Evolutionary conservation across 441 rosid genomes (phyloP).

Genomic region (Brassica hybrid): DNA sequence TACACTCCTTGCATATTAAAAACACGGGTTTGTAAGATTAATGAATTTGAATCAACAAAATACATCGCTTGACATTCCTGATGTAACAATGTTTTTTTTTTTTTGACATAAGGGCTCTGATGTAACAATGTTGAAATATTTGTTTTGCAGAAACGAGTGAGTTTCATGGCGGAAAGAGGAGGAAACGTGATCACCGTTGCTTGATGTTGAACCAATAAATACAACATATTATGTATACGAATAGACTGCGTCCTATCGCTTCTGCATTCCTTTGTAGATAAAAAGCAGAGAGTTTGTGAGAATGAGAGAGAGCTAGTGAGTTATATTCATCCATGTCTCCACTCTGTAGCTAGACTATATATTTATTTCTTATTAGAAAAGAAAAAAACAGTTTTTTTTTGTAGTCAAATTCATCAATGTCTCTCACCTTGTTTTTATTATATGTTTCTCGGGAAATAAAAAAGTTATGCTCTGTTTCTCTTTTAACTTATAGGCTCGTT

Average conservation of each 20-base stretch:
- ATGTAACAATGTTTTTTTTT: no score
- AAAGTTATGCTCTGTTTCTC: not conserved
- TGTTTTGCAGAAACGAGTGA: conserved; percentile 81
- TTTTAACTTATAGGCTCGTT: conserved; percentile 56
- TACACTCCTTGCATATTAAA: not conserved
- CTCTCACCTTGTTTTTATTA: conserved; percentile 13
- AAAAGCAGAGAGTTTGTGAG: conserved; percentile 25
- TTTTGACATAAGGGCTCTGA: no score
- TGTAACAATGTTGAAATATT: conserved; percentile 12
- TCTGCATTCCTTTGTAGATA: conserved; percentile 39
- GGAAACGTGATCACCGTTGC: conserved; percentile 70
- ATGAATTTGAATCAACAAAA: not conserved
- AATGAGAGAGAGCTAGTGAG: conserved; percentile 28
- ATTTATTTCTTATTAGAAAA: not conserved
- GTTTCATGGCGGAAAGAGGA: conserved; percentile 62
- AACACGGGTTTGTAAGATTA: not conserved
- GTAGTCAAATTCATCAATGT: not conserved
- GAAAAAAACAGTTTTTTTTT: not conserved
- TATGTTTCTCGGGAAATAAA: not conserved
- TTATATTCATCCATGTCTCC: conserved; percentile 24
- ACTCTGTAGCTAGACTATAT: not conserved
- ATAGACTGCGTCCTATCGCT: conserved; percentile 28
- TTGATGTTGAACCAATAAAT: conserved; percentile 18
- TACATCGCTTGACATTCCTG: not conserved
- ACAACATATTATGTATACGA: not conserved